Conservation (phyloP, 192 early-diverging fungal genomes). For the Backusella liffmaniae region DNA sequence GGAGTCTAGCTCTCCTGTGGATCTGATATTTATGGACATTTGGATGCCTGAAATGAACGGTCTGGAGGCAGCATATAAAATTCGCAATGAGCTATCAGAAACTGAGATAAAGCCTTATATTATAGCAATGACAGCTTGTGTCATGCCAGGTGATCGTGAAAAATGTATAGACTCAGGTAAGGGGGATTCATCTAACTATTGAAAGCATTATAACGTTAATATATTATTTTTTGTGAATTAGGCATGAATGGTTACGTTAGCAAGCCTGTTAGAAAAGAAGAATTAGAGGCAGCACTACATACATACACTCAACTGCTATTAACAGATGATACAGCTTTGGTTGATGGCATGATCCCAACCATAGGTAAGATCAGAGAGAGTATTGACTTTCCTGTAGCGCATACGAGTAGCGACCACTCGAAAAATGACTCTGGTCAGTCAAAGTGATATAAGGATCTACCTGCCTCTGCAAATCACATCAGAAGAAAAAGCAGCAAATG, state of each 20-base stretch:
- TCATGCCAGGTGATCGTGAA: conserved; percentile 27
- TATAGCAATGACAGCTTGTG: conserved; percentile 38
- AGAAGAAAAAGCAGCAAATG: not conserved
- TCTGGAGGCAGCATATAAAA: conserved; percentile 38
- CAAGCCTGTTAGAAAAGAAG: conserved; percentile 53
- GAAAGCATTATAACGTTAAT: not conserved
- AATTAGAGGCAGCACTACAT: conserved; percentile 26
- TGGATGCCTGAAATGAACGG: conserved; percentile 53
- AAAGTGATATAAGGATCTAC: not conserved
- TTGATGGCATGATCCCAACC: not conserved
- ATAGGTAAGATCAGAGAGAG: not conserved
- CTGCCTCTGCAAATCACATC: not conserved
- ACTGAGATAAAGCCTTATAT: conserved; percentile 18
- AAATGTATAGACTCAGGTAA: conserved; percentile 29
- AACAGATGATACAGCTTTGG: not conserved
- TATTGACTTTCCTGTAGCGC: not conserved
- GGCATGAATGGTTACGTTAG: conserved; percentile 50
- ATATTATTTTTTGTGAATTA: not conserved
- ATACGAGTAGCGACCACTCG: not conserved
- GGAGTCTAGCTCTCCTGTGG: not conserved
- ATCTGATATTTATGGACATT: conserved; percentile 48
- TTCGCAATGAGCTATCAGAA: conserved; percentile 15
- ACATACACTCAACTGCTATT: not conserved
- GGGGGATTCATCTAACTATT: not conserved
- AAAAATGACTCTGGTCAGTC: not conserved